Conservation (phyloP, 345 rosid species). For the Diplotaxis tenuifolia region DNA sequence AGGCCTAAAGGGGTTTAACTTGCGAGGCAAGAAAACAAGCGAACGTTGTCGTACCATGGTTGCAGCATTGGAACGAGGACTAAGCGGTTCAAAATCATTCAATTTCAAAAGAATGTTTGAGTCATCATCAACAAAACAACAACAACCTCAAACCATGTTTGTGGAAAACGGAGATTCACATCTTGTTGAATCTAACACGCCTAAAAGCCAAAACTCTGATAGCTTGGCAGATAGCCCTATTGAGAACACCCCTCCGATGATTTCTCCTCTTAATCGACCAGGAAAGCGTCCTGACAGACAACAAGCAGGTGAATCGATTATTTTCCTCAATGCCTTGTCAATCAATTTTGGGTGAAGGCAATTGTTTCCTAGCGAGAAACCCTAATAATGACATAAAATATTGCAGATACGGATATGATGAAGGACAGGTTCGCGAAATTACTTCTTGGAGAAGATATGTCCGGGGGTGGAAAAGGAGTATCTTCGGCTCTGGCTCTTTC, state of each 20-base stretch:
- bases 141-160: background rate
- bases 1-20: background rate
- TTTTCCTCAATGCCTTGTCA: no score
- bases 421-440: background rate
- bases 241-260: background rate
- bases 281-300: background rate
- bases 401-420: background rate
- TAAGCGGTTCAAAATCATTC: background rate
- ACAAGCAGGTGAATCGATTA: background rate
- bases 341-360: no score
- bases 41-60: background rate
- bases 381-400: background rate
- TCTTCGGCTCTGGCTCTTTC: background rate
- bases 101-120: background rate
- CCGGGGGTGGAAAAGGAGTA: background rate
- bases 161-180: background rate
- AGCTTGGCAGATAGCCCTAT: background rate
- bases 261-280: background rate
- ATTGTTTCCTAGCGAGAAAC: no score
- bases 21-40: background rate
- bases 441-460: background rate
- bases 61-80: background rate
- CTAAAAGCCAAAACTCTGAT: background rate
- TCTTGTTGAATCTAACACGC: background rate
- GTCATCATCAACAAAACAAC: background rate